Percentiles rank a stretch among this genome's conserved stretches.
phyloP scores from a whole-genome alignment of 2,329 filamentous ascomycete species.

The Calonectria honghensis region DNA sequence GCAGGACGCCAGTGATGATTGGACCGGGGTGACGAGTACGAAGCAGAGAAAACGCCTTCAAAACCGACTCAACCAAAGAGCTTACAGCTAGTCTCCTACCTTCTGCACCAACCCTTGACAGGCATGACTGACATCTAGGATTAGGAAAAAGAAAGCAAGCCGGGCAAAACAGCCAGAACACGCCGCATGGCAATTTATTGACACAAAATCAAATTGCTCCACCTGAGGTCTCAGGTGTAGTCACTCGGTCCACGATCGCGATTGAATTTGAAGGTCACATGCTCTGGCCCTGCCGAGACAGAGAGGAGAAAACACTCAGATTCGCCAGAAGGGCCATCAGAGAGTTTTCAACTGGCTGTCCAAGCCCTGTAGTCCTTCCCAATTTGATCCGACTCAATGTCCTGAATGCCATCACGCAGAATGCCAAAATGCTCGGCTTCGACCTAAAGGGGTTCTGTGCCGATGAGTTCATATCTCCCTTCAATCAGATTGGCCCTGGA shows the following conservation, averaged over 20 bases:
- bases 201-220: not conserved
- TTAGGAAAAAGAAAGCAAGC: constrained; percentile 5
- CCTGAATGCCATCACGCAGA: constrained; percentile 9
- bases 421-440: constrained; percentile 2
- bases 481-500: constrained; percentile 10
- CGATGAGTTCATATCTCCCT: constrained; percentile 21
- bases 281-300: not conserved
- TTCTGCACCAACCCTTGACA: rapidly evolving
- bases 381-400: constrained; percentile 18
- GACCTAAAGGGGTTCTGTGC: constrained; percentile 12
- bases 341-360: not conserved
- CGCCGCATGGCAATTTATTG: not conserved
- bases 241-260: not conserved
- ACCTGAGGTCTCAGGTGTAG: no score
- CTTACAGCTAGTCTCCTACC: constrained; percentile 9
- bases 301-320: not conserved
- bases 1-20: constrained; percentile 13
- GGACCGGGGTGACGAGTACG: constrained; percentile 32
- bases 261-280: not conserved
- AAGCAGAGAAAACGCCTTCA: constrained; percentile 33
- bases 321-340: not conserved
- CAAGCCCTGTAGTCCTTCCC: not conserved
- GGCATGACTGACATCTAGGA: not conserved
- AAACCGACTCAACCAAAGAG: constrained; percentile 38
- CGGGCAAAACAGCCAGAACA: not conserved